phyloP scores from a whole-genome alignment of 768 basidiomycete genomes.

The Leccinum obscurum region DNA sequence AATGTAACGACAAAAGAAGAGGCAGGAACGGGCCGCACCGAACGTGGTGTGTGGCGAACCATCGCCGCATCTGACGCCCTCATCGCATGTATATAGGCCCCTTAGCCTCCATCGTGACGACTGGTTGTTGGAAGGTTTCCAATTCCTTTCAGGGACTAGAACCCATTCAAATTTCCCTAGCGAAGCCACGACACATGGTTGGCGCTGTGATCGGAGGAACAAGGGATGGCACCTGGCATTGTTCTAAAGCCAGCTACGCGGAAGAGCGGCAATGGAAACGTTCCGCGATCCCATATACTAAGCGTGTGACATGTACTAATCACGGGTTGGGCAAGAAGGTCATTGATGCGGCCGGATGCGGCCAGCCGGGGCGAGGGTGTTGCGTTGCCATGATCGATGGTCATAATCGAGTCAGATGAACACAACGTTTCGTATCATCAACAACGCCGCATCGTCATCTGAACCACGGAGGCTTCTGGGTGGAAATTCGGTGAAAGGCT shows the following conservation, averaged over 20 bases:
- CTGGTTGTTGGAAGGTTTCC: not conserved
- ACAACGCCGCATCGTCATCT: slow-evolving; percentile 2
- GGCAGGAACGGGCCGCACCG: not conserved
- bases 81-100: slow-evolving; percentile 7
- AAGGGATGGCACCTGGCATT: not conserved
- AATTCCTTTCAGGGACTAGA: slow-evolving; percentile 13
- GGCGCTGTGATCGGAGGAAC: slow-evolving; percentile 18
- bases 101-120: not conserved
- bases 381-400: slow-evolving; percentile 19
- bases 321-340: slow-evolving; percentile 3
- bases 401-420: slow-evolving; percentile 26
- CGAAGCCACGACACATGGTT: slow-evolving; percentile 13
- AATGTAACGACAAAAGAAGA: not conserved
- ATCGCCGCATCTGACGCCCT: slow-evolving; percentile 4
- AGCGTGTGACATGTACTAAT: not conserved
- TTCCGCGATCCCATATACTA: slow-evolving; percentile 22
- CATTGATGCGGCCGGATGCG: slow-evolving; percentile 15
- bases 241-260: slow-evolving; percentile 13
- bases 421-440: slow-evolving; percentile 8
- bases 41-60: slow-evolving; percentile 9
- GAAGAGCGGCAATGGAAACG: slow-evolving; percentile 25
- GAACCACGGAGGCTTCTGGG: slow-evolving; percentile 6
- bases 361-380: slow-evolving; percentile 7
- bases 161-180: slow-evolving; percentile 19
- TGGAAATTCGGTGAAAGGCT: slow-evolving; percentile 28